A percentile compares a stretch with the other conserved stretches of the same genome.
Conservation (phyloP, 176 grass and related monocot genomes). For the Cymbopogon citratus region DNA sequence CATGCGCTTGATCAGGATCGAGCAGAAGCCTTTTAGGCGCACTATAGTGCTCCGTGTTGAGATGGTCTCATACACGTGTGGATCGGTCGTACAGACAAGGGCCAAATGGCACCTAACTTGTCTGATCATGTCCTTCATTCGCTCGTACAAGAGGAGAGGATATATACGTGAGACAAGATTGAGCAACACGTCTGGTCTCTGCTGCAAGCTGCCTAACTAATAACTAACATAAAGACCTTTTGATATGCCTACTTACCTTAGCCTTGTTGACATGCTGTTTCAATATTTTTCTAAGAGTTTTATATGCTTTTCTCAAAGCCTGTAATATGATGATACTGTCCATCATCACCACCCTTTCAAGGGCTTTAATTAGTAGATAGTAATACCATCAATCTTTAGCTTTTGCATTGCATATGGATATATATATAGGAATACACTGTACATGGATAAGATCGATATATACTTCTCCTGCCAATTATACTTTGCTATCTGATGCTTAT, state of each 20-base stretch:
- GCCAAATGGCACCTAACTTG: conserved; percentile 20
- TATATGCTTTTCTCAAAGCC: not conserved
- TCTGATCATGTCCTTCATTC: conserved; percentile 2
- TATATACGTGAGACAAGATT: conserved; percentile 19
- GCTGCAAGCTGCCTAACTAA: conserved; percentile 14
- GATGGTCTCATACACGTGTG: conserved; percentile 32
- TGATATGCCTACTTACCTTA: not conserved
- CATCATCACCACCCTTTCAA: not conserved
- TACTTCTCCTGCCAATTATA: not conserved
- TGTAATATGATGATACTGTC: not conserved
- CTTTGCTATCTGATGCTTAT: not conserved
- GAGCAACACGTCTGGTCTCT: not conserved
- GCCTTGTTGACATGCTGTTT: not conserved
- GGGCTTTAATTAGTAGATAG: not conserved
- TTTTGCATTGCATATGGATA: not conserved
- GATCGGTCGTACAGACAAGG: not conserved
- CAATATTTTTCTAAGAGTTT: not conserved
- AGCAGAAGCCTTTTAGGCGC: conserved; percentile 20
- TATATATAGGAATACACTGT: not conserved
- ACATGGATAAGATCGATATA: not conserved
- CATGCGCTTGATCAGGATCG: not conserved
- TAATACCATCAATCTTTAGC: not conserved
- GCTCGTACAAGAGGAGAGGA: not conserved
- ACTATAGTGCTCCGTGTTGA: conserved; percentile 4
- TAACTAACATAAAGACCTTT: not conserved